Percentiles rank a stretch among this genome's conserved stretches.
Evolutionary conservation across 768 basidiomycete species (phyloP).

Genomic region (Clavaria fumosa): DNA sequence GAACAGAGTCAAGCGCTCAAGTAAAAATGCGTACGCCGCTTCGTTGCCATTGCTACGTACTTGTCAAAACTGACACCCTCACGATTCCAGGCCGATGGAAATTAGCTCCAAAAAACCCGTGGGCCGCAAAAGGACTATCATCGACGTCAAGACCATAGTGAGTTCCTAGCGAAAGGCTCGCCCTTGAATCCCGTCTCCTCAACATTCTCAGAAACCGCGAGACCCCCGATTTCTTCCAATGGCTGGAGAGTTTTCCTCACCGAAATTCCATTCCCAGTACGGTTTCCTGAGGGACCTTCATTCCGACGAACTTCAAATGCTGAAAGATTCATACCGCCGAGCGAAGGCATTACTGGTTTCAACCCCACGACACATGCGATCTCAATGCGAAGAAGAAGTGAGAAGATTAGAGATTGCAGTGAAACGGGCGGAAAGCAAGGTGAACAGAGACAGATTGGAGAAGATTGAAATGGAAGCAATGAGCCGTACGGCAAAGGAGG

Average conservation of each 20-base stretch:
- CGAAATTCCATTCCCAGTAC: constrained; percentile 58
- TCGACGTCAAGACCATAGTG: constrained; percentile 54
- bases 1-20: constrained; percentile 42
- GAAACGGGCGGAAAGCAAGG: constrained; percentile 60
- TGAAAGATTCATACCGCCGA: constrained; percentile 50
- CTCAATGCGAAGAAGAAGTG: constrained; percentile 54
- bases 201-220: constrained; percentile 41
- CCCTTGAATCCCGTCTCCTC: no score
- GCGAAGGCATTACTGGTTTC: constrained; percentile 48
- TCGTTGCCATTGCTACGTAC: no score
- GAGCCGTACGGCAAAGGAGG: constrained; percentile 33
- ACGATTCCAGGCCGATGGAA: constrained; percentile 48
- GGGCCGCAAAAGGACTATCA: constrained; percentile 49
- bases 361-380: constrained; percentile 43
- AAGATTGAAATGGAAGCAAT: constrained; percentile 59
- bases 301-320: constrained; percentile 42
- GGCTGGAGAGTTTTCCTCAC: constrained; percentile 48
- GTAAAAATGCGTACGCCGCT: constrained; percentile 84
- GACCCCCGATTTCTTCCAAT: constrained; percentile 78
- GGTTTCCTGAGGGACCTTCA: constrained; percentile 58
- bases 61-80: no score
- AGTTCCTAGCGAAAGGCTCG: constrained; percentile 18
- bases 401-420: constrained; percentile 53
- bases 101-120: constrained; percentile 78
- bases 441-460: constrained; percentile 58